Base-by-base conservation (phyloP, 176 grass and related monocot species). In the Luzula sylvatica region DNA sequence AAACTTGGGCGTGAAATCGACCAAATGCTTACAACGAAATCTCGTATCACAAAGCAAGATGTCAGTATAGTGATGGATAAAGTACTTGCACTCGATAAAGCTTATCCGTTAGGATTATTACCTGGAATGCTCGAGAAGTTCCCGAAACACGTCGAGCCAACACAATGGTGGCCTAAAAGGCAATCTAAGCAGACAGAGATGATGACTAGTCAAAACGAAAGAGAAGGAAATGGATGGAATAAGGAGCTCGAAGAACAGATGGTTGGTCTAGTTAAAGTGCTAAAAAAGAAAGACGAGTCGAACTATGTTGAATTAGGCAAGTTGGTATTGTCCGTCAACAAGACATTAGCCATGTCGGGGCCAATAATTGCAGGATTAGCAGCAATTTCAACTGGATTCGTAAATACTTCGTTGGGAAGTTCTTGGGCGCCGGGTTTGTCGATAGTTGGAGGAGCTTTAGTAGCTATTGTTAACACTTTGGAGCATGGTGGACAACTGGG, bases 101-200 rank as follows among this genome's bases (percentile, higher is more conserved):
- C 71, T 22, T 74, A 74, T 41, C 71, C 71, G 3, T 56, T 68
- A 47, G 61, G 61, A 15, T 49, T 75, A 23, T 42, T 75, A 0
- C 62, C 63, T 1, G 72, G 53, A 7, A 75, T 75, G 72, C 63
- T 75, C 1, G 72, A 75, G 43, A 75, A 75, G 61, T 75, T 68
- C 42, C 63, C 72, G 0, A 53, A 42, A 30, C 32, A 55, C 11
- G 53, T 75, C 20, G 72, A 75, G 26, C 72, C 72, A 2, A 59
- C 72, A 30, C 50, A 30, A 11, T 75, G 72, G 72, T 75, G 72
- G 72, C 72, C 72, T 0, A 75, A 50, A 44, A 30, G 23, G 16
- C 20, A 67, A 58, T 17, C 26, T 15, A 69, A 69, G 26, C 12
- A 57, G 15, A 12, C 22, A 8, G 3, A 27, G 15, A 47, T 12